These are phyloP conservation scores for Kwoniella shivajii DNA, from an alignment of 1,284 basidiomycete species.

Conservation along the genomic window DNA sequence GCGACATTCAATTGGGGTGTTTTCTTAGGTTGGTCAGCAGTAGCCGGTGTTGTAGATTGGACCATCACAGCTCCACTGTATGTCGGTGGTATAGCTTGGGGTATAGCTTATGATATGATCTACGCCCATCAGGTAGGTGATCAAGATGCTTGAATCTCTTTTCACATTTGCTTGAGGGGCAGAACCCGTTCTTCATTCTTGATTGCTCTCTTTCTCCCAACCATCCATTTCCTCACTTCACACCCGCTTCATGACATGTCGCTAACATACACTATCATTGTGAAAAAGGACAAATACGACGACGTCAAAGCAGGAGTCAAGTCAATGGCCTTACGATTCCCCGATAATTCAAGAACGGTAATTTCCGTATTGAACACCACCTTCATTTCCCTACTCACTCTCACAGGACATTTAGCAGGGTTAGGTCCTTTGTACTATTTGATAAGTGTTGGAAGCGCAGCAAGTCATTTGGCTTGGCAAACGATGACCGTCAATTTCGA, in stretches of 20 bases:
- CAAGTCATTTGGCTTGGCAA: conserved; percentile 78
- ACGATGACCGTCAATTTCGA: conserved; percentile 79
- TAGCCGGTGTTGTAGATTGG: conserved; percentile 83
- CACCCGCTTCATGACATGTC: background rate
- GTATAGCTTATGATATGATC: conserved; percentile 95
- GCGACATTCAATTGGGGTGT: conserved; percentile 98
- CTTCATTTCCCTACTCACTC: conserved; percentile 73
- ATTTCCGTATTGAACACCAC: conserved; percentile 73
- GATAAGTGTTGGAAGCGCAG: conserved; percentile 71
- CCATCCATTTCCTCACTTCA: background rate
- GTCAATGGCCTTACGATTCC: conserved; percentile 89
- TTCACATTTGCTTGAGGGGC: too few species aligned
- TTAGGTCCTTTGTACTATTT: conserved; percentile 77
- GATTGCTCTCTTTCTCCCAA: background rate
- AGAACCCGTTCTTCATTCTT: too few species aligned
- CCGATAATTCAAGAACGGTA: conserved; percentile 72
- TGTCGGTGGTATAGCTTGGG: conserved; percentile 87
- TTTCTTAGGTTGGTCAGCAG: conserved; percentile 92
- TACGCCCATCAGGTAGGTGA: conserved; percentile 89
- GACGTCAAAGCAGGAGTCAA: conserved; percentile 87
- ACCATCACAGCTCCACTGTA: conserved; percentile 83
- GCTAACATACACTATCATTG: background rate
- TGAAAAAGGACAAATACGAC: conserved; percentile 81
- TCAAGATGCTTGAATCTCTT: too few species aligned
- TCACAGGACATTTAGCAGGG: conserved; percentile 75